Evolutionary conservation across 73 alveolate genomes (phyloP).

Genomic region (Paramecium sexaurelia): DNA sequence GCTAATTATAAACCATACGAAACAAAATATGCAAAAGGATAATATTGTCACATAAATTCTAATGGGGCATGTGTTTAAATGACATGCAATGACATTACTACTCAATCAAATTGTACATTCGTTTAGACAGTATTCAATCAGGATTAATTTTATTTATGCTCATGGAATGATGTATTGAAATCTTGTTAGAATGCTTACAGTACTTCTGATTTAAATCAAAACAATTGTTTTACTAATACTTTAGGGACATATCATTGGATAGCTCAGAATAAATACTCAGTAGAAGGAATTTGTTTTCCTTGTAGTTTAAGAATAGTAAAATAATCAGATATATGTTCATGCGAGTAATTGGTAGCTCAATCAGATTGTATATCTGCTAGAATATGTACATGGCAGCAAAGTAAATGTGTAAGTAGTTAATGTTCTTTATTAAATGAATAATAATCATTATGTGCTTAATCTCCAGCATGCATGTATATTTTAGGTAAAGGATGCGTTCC

Average conservation of each 20-base stretch:
- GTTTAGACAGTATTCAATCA: not conserved
- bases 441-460: conserved; percentile 13
- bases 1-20: not conserved
- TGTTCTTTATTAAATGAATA: not conserved
- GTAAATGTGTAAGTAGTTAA: not conserved
- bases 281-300: not conserved
- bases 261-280: not conserved
- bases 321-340: not conserved
- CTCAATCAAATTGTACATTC: not conserved
- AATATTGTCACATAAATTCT: not conserved
- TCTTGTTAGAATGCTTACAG: not conserved
- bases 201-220: not conserved
- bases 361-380: not conserved
- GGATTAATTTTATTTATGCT: not conserved
- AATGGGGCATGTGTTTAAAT: not conserved
- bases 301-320: not conserved
- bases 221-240: not conserved
- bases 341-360: not conserved
- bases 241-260: not conserved
- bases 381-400: not conserved
- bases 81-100: not conserved
- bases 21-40: not conserved
- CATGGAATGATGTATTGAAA: not conserved
- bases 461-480: not conserved
- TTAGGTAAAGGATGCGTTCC: not conserved